These are phyloP conservation scores for Anthracocystis setariae DNA, from an alignment of 1,284 basidiomycete genomes.

Conservation along the genomic window DNA sequence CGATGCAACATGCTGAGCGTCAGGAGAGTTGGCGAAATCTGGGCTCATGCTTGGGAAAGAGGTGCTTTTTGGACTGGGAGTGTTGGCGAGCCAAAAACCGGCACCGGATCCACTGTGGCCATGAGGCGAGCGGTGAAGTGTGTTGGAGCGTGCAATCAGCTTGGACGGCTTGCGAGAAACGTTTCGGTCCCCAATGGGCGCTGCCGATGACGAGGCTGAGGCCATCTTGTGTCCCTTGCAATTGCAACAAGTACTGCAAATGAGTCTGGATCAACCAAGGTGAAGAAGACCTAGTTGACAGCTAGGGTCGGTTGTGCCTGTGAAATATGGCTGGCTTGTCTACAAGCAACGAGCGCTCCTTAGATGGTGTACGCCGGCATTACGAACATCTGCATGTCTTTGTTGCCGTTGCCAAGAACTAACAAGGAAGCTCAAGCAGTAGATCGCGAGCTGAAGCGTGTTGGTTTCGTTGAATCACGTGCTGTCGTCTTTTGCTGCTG, in stretches of 20 bases:
- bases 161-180: constrained; percentile 35
- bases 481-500: background rate
- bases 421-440: too few relatives aligned
- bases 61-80: constrained; percentile 18
- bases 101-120: constrained; percentile 47
- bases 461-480: background rate
- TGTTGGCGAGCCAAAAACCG: constrained; percentile 48
- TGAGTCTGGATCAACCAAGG: too few relatives aligned
- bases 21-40: background rate
- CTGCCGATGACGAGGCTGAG: constrained; percentile 19
- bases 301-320: too few relatives aligned
- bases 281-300: too few relatives aligned
- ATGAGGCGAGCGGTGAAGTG: constrained; percentile 42
- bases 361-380: background rate
- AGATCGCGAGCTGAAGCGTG: background rate
- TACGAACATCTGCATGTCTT: background rate
- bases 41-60: constrained; percentile 8
- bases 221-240: constrained; percentile 12
- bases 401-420: background rate
- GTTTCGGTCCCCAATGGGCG: constrained; percentile 4
- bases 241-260: too few relatives aligned
- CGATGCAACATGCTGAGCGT: constrained; percentile 3
- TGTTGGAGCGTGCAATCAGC: constrained; percentile 32
- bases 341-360: background rate
- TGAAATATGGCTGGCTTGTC: background rate